Percentiles rank a stretch among this genome's conserved stretches.
Conservation (phyloP, 495 filamentous ascomycete species). For the Lasiosphaeris hirsuta region DNA sequence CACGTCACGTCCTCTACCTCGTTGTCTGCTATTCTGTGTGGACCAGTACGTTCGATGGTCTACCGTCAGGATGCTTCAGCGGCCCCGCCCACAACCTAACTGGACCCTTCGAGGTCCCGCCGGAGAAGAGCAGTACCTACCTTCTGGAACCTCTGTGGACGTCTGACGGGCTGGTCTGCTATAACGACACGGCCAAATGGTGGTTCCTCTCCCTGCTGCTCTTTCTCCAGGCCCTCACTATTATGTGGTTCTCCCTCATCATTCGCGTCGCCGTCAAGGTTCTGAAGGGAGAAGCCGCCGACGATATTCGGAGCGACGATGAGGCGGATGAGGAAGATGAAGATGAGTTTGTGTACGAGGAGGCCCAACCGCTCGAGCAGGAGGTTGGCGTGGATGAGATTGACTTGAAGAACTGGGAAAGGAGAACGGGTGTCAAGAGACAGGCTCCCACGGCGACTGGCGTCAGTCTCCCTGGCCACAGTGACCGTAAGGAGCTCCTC, state of each 20-base stretch:
- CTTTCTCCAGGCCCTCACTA: slow-evolving; percentile 71
- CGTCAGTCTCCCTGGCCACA: slow-evolving; percentile 64
- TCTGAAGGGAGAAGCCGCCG: slow-evolving; percentile 70
- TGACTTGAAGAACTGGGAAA: slow-evolving; percentile 53
- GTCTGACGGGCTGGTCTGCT: slow-evolving; percentile 70
- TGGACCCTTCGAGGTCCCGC: slow-evolving; percentile 53
- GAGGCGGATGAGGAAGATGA: slow-evolving; percentile 66
- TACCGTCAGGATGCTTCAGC: slow-evolving; percentile 68
- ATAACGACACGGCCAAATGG: slow-evolving; percentile 65
- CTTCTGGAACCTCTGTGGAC: slow-evolving; percentile 67
- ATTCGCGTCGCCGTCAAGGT: slow-evolving; percentile 73
- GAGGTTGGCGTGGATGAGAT: slow-evolving; percentile 63
- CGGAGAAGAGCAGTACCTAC: slow-evolving; percentile 55
- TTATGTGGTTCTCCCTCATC: slow-evolving; percentile 92
- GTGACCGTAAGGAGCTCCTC: slow-evolving; percentile 68
- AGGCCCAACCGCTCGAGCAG: slow-evolving; percentile 54
- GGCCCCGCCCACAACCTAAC: slow-evolving; percentile 47
- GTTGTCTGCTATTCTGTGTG: slow-evolving; percentile 77
- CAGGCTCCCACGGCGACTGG: slow-evolving; percentile 44
- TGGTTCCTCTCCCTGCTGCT: slow-evolving; percentile 73
- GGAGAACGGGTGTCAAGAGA: slow-evolving; percentile 44
- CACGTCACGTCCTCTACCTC: slow-evolving; percentile 78
- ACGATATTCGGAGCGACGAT: slow-evolving; percentile 84
- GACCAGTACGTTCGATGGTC: slow-evolving; percentile 58
- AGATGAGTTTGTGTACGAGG: slow-evolving; percentile 47